Base-by-base conservation (phyloP, 225 moss, liverwort and hornwort genomes). In the Marchantia polymorpha region DNA sequence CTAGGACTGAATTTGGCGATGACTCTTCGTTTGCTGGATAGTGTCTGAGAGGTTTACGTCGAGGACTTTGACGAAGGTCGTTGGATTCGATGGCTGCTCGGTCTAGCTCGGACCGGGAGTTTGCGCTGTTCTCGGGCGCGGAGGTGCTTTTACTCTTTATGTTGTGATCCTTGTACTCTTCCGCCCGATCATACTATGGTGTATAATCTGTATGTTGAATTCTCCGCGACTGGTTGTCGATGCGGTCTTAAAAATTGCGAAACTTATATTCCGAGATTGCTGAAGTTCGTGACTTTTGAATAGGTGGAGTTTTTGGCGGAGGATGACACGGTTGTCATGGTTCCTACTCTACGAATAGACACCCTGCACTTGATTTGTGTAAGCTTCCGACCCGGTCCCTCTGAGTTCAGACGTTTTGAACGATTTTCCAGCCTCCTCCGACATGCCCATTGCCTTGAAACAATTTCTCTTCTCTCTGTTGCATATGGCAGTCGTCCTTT, bases 301-400 rank as follows among this genome's bases (percentile, higher is more conserved):
- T 88, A 95, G 95, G 89, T 95, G 80, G 93, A 99, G 82, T 99
- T 95, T 86, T 79, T 95, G 85, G 99, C 95, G 8, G 99, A 99
- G 82, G 93, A 93, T 81, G 93, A 91, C 77, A 82, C 86, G 83
- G 88, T 95, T 84, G 87, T 85, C 78, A 92, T 99, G 66, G 83
- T 99, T 77, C 95, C 95, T 6, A 99, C 91, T 84, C 91, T 99
- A 72, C 92, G 93, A 83, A 92, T 99, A 93, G 95, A 93, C 75
- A 83, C 99, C 46, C 83, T 99, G 75, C 88, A 95, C 65, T 86
- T 95, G 89, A 95, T 95, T 64, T 93, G 91, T 87, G 97, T 99
- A 93, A 76, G 51, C n/a, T 64, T 17, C 55, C 25, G 16, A 71
- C 39, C 46, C 31, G 46, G 25, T 71, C 31, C 49, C 7, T 16